phyloP scores from a whole-genome alignment of 257 asterid species.

The Capsicum baccatum region DNA sequence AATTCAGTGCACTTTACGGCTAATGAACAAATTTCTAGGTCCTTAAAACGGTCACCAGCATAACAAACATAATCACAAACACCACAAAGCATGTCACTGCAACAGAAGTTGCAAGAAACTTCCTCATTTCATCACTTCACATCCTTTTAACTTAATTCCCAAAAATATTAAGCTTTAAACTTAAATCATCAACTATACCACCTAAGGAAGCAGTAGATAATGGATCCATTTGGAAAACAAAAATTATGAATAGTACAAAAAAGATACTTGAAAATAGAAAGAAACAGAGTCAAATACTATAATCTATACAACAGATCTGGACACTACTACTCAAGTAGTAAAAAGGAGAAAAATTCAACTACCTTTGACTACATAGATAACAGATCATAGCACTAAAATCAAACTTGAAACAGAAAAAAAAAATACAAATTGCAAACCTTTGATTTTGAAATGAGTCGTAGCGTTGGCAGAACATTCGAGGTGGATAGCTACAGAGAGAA shows the following conservation, averaged over 20 bases:
- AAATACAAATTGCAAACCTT: conserved; percentile 55
- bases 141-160: background rate
- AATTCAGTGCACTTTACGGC: background rate
- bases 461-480: no score
- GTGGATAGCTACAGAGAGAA: no score
- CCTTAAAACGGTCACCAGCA: background rate
- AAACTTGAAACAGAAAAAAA: background rate
- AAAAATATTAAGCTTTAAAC: background rate
- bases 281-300: background rate
- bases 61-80: conserved; percentile 2
- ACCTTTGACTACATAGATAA: background rate
- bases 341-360: background rate
- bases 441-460: conserved; percentile 65
- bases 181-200: background rate
- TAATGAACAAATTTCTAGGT: background rate
- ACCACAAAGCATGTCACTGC: background rate
- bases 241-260: background rate
- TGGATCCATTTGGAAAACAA: conserved; percentile 11
- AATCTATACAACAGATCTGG: conserved; percentile 37
- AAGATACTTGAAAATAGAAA: conserved; percentile 3
- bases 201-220: background rate
- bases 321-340: conserved; percentile 19
- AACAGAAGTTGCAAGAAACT: background rate
- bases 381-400: background rate
- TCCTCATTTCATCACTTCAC: background rate